A percentile compares a stretch with the other conserved stretches of the same genome.
phyloP scores from a whole-genome alignment of 805 yeast genomes.

The Candida maltosa region DNA sequence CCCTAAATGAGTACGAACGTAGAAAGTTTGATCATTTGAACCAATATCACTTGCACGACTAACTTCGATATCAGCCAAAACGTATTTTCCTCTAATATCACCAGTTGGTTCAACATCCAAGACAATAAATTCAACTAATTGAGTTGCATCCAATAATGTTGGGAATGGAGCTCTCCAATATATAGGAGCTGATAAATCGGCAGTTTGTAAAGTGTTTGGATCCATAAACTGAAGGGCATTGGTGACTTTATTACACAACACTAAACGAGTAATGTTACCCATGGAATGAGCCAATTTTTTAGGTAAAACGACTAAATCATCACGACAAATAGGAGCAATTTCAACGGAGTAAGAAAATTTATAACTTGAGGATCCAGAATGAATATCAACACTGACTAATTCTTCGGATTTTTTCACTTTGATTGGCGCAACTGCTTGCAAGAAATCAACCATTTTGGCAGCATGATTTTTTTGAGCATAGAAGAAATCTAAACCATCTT shows the following conservation, averaged over 20 bases:
- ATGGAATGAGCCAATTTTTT: constrained; percentile 76
- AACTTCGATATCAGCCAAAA: constrained; percentile 85
- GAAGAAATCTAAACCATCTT: constrained; percentile 93
- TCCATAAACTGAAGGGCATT: constrained; percentile 85
- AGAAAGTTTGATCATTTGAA: constrained; percentile 74
- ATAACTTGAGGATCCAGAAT: constrained; percentile 81
- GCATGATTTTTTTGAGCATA: constrained; percentile 90
- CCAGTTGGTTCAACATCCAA: constrained; percentile 94
- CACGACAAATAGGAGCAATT: constrained; percentile 94
- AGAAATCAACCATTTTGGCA: constrained; percentile 87
- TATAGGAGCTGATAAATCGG: constrained; percentile 66
- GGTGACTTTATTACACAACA: constrained; percentile 79
- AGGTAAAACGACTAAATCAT: constrained; percentile 90
- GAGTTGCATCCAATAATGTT: constrained; percentile 70
- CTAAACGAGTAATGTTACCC: constrained; percentile 81
- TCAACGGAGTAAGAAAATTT: constrained; percentile 92
- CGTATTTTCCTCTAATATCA: constrained; percentile 66
- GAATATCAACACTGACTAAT: constrained; percentile 87
- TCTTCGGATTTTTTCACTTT: constrained; percentile 84
- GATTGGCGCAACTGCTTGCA: constrained; percentile 80
- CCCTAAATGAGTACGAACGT: constrained; percentile 89
- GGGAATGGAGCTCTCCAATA: constrained; percentile 84
- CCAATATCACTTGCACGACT: constrained; percentile 91
- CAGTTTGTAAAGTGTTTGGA: constrained; percentile 73
- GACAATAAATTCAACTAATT: constrained; percentile 81